phyloP scores from a whole-genome alignment of 495 filamentous ascomycete species.

The Thermothielavioides terrestris region DNA sequence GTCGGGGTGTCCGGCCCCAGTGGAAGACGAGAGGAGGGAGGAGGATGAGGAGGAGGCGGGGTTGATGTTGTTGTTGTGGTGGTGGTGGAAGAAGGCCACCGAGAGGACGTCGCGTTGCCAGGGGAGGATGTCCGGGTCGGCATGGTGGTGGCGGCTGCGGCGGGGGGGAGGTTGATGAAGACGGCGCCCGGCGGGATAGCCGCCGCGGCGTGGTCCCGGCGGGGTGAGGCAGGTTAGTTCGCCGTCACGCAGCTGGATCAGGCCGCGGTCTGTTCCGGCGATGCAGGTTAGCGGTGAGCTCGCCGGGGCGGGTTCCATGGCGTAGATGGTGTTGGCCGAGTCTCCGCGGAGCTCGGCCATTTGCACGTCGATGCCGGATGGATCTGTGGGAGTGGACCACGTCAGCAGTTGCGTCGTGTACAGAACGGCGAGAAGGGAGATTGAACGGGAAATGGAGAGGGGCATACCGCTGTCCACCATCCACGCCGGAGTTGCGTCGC shows the following conservation, averaged over 20 bases:
- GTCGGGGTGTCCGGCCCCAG: too few species aligned
- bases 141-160: not conserved
- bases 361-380: too few species aligned
- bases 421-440: too few species aligned
- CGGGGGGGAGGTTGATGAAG: too few species aligned
- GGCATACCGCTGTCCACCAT: slow-evolving; percentile 5
- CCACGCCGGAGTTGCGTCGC: slow-evolving; percentile 10
- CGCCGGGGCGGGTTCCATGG: slow-evolving; percentile 1
- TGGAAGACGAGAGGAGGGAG: too few species aligned
- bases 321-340: slow-evolving; percentile 2
- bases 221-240: slow-evolving; percentile 9
- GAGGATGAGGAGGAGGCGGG: too few species aligned
- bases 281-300: slow-evolving; percentile 16
- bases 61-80: too few species aligned
- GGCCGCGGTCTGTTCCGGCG: slow-evolving; percentile 26
- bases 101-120: slow-evolving; percentile 17
- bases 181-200: not conserved
- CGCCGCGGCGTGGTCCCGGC: not conserved
- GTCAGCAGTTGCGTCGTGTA: too few species aligned
- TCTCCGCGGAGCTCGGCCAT: too few species aligned
- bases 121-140: not conserved
- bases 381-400: not conserved
- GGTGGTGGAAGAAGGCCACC: slow-evolving; percentile 21
- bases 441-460: too few species aligned
- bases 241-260: slow-evolving; percentile 11